These are phyloP conservation scores for Tulasnella sp. DNA, from an alignment of 768 basidiomycete genomes.

Conservation along the genomic window DNA sequence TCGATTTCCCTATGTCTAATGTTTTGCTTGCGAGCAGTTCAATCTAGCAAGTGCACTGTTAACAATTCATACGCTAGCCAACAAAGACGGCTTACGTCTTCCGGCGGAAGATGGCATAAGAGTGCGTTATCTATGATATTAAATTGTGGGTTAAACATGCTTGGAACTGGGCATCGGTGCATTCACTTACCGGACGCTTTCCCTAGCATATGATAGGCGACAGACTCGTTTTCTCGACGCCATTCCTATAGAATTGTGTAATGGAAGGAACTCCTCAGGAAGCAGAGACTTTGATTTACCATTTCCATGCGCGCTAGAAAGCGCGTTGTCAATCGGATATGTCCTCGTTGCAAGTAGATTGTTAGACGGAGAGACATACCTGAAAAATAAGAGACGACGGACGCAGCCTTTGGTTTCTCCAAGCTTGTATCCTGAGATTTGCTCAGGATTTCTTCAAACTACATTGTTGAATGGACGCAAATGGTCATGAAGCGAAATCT, in stretches of 20 bases:
- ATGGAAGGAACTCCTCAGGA: background rate
- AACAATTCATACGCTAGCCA: slow-evolving; percentile 71
- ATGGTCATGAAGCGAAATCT: slow-evolving; percentile 37
- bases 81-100: slow-evolving; percentile 65
- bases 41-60: slow-evolving; percentile 53
- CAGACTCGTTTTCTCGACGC: slow-evolving; percentile 80
- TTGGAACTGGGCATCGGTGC: background rate
- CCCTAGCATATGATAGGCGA: slow-evolving; percentile 82
- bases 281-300: background rate
- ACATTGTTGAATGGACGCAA: slow-evolving; percentile 36
- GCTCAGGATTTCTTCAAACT: slow-evolving; percentile 79
- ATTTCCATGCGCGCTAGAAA: background rate
- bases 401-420: slow-evolving; percentile 62
- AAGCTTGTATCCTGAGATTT: slow-evolving; percentile 61
- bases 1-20: slow-evolving; percentile 74
- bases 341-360: background rate
- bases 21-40: slow-evolving; percentile 73
- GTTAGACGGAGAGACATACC: slow-evolving; percentile 37
- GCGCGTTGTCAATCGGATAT: background rate
- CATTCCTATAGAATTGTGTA: slow-evolving; percentile 56
- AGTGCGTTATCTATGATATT: slow-evolving; percentile 20
- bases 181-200: slow-evolving; percentile 69
- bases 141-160: too few relatives aligned
- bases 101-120: slow-evolving; percentile 41
- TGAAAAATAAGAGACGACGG: slow-evolving; percentile 71